These are phyloP conservation scores for Hyphodiscus sp. DNA, from an alignment of 2,329 filamentous ascomycete genomes.

Conservation along the genomic window DNA sequence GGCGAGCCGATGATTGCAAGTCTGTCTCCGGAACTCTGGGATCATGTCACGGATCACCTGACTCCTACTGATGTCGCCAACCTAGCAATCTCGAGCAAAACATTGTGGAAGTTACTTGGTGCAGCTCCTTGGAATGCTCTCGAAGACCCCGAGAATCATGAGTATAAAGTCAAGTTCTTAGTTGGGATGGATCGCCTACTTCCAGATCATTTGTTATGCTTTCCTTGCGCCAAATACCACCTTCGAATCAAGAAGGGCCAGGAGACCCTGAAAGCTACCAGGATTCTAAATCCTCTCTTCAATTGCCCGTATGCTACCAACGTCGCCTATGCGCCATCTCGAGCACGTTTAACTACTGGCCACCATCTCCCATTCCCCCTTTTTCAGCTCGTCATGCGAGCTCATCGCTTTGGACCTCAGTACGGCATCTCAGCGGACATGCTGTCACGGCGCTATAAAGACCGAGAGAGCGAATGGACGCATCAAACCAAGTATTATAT, in stretches of 20 bases:
- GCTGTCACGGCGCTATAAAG: conserved; percentile 45
- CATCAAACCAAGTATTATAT: conserved; percentile 49
- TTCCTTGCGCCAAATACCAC: conserved; percentile 50
- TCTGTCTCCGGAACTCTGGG: conserved; percentile 41
- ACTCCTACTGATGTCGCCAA: conserved; percentile 40
- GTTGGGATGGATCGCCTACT: conserved; percentile 42
- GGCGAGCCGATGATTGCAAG: conserved; percentile 39
- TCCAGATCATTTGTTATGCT: conserved; percentile 52
- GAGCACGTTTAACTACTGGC: conserved; percentile 46
- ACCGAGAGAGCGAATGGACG: conserved; percentile 44
- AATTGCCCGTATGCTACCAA: conserved; percentile 47
- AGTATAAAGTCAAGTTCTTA: conserved; percentile 45
- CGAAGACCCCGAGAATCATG: conserved; percentile 36
- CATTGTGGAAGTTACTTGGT: conserved; percentile 38
- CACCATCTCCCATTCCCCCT: conserved; percentile 52
- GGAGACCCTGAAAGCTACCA: conserved; percentile 46
- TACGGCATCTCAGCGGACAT: conserved; percentile 42
- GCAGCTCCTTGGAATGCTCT: conserved; percentile 34
- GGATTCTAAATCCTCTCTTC: conserved; percentile 50
- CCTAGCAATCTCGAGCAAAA: conserved; percentile 42
- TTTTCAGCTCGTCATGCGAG: conserved; percentile 48
- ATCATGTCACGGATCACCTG: conserved; percentile 35
- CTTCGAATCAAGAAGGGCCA: conserved; percentile 43
- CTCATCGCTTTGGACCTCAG: conserved; percentile 37
- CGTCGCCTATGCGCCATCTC: conserved; percentile 39